Evolutionary conservation across 352 stramenopile genomes (phyloP).

Genomic region (Phytopythium mirpurense): DNA sequence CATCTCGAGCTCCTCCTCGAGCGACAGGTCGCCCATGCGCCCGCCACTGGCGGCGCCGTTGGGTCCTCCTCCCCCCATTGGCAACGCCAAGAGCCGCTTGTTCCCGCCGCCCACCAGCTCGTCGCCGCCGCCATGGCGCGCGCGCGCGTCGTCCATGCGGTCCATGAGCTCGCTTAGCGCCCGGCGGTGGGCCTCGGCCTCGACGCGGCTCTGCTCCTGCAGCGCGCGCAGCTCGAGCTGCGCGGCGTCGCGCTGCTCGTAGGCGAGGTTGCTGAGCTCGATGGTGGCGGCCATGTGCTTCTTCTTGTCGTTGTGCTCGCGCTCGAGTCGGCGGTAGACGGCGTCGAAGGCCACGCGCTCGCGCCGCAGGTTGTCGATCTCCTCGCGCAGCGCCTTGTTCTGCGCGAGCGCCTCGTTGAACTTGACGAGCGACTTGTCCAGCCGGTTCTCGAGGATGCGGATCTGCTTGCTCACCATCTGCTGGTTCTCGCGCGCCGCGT

Average conservation of each 20-base stretch:
- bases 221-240: constrained; percentile 91
- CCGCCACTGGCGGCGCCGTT: not conserved
- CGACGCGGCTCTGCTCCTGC: constrained; percentile 88
- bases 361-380: constrained; percentile 92
- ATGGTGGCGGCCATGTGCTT: constrained; percentile 95
- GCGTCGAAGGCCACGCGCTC: constrained; percentile 95
- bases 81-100: constrained; percentile 15
- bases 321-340: constrained; percentile 91
- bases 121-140: constrained; percentile 24
- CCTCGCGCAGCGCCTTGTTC: constrained; percentile 89
- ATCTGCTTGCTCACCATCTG: constrained; percentile 96
- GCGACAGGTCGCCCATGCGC: constrained; percentile 36
- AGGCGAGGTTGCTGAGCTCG: constrained; percentile 92
- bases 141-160: constrained; percentile 44
- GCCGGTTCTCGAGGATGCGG: constrained; percentile 93
- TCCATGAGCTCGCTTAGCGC: constrained; percentile 52
- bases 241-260: constrained; percentile 93
- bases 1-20: constrained; percentile 63
- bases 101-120: constrained; percentile 12
- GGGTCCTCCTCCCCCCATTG: constrained; percentile 3
- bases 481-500: constrained; percentile 94
- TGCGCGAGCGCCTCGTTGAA: constrained; percentile 95
- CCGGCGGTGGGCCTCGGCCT: constrained; percentile 67
- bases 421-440: constrained; percentile 96
- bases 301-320: constrained; percentile 94